Evolutionary conservation across 2,329 filamentous ascomycete species (phyloP), one percentile per base, ranked within the genome.

Genomic region (Escovopsis weberi): DNA sequence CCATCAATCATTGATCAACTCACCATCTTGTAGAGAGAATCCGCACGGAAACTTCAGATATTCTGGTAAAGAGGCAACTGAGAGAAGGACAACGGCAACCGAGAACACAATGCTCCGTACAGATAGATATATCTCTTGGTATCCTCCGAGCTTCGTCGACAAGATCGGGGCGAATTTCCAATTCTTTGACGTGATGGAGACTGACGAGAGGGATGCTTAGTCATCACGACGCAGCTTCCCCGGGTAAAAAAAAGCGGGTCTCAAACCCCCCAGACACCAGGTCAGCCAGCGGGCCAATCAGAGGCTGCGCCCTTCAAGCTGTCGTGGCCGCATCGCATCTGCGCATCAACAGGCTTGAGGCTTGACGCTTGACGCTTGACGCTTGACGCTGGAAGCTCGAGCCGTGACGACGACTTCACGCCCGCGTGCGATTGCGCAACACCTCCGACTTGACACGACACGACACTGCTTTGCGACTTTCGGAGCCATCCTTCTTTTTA

Each of bases 291-390:
- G 39, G 45, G 38, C 60, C 60, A 63, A 63, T 63, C 58, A 61
- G 15, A 34, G 38, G 35, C 11, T 39, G 33, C 44, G 42, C 46
- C 46, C 45, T 57, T 56, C 53, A 51, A 63, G 60, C 59, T 62
- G 52, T 61, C 60, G 59, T 62, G 60, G 58, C 59, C 57, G 54
- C 50, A 49, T 43, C 41, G 34, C 39, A 39, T 33, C 40, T 37
- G 41, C 38, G 37, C 34, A 38, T 39, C 26, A 10, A 33, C 23
- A 32, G 23, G 26, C 12, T 11, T 23, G 12, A 34, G 33, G 23
- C 23, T 4, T 23, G 23, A 23, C 9, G 26, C 12, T 11, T 23
- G 12, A 34, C 4, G 23, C 23, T 4, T 23, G 23, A 23, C 15
- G 15, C 15, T 15, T 15, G 15, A 15, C 4, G 33, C 33, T 34